These are phyloP conservation scores for Polyrhizophydium stewartii DNA, from an alignment of 371 early-diverging fungal species.

Conservation along the genomic window DNA sequence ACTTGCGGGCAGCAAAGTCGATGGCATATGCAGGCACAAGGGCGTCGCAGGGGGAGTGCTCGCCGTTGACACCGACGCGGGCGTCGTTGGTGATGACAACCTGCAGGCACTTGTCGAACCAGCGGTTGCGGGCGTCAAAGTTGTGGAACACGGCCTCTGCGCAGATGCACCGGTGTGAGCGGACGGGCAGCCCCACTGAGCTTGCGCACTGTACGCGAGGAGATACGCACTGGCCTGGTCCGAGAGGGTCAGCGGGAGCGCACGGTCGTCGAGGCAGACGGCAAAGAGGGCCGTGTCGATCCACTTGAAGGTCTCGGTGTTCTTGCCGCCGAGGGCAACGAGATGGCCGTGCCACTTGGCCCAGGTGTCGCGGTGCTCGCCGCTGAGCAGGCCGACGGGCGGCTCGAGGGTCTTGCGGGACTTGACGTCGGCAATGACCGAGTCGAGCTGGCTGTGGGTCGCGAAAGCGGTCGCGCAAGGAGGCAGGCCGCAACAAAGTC, in stretches of 20 bases:
- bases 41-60: conserved; percentile 81
- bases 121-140: conserved; percentile 73
- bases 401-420: conserved; percentile 21
- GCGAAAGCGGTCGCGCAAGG: not conserved
- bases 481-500: no score
- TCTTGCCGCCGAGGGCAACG: conserved; percentile 13
- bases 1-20: conserved; percentile 55
- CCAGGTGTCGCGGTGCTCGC: conserved; percentile 87
- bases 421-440: not conserved
- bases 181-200: no score
- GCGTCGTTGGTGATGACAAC: conserved; percentile 68
- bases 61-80: conserved; percentile 68
- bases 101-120: conserved; percentile 83
- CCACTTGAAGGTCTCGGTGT: conserved; percentile 19
- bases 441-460: not conserved
- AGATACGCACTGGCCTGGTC: conserved; percentile 14
- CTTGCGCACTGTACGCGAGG: no score
- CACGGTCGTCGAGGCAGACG: conserved; percentile 68
- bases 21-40: conserved; percentile 61
- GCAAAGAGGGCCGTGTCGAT: conserved; percentile 62
- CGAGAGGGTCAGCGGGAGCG: conserved; percentile 15
- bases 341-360: conserved; percentile 39
- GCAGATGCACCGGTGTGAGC: conserved; percentile 49
- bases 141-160: conserved; percentile 41
- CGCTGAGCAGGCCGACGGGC: conserved; percentile 75